These are phyloP conservation scores for Pouteria campechiana DNA, from an alignment of 179 eudicot genomes.

Conservation along the genomic window DNA sequence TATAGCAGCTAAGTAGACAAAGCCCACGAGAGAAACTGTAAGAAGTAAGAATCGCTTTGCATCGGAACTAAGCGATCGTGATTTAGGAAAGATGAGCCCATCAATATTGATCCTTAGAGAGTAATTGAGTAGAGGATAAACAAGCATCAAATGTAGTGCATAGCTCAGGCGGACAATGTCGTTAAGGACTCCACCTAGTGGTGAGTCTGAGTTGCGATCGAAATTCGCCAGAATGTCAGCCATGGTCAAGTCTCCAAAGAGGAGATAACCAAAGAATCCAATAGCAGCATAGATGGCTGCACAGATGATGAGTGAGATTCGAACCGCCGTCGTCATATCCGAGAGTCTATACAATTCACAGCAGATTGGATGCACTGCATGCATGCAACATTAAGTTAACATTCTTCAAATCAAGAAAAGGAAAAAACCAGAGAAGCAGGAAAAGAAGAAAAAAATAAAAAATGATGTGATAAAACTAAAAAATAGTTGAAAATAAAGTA, in stretches of 20 bases:
- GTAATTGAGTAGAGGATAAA: constrained; percentile 71
- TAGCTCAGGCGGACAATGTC: constrained; percentile 67
- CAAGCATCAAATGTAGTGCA: constrained; percentile 79
- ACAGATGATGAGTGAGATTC: constrained; percentile 52
- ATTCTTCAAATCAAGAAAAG: too few relatives aligned
- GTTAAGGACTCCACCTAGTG: constrained; percentile 34
- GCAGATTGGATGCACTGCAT: constrained; percentile 82
- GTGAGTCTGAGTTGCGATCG: constrained; percentile 42
- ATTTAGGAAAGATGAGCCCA: constrained; percentile 52
- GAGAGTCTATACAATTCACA: constrained; percentile 62
- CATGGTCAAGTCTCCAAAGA: constrained; percentile 81
- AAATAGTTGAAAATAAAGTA: too few relatives aligned
- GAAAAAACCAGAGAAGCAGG: too few relatives aligned
- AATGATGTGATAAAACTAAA: too few relatives aligned
- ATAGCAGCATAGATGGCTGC: constrained; percentile 64
- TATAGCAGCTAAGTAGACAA: constrained; percentile 49
- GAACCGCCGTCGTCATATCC: constrained; percentile 59
- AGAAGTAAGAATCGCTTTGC: constrained; percentile 41
- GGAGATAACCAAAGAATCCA: constrained; percentile 80
- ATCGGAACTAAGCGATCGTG: constrained; percentile 27
- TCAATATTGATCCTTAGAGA: constrained; percentile 55
- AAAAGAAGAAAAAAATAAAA: too few relatives aligned
- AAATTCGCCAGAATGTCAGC: constrained; percentile 91
- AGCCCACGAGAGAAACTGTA: constrained; percentile 34
- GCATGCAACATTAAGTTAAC: too few relatives aligned